phyloP scores from a whole-genome alignment of 495 filamentous ascomycete species.

The Pseudotulostoma volvatum region DNA sequence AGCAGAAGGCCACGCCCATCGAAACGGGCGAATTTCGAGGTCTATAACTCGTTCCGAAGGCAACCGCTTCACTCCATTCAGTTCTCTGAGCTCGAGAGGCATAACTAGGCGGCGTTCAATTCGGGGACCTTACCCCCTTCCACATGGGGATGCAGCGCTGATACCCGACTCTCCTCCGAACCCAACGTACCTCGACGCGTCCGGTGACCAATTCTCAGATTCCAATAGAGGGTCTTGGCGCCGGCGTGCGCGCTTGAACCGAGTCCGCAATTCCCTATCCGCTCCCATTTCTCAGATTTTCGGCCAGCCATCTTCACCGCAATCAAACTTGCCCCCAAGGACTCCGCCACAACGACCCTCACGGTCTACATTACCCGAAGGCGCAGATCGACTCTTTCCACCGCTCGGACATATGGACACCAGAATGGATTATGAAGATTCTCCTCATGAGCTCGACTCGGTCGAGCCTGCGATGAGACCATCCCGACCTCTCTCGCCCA shows the following conservation, averaged over 20 bases:
- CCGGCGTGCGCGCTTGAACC: conserved; percentile 26
- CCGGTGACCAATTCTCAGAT: conserved; percentile 14
- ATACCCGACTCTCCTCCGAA: conserved; percentile 12
- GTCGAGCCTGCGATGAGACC: conserved; percentile 19
- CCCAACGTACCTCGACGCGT: conserved; percentile 11
- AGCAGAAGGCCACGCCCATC: conserved; percentile 33
- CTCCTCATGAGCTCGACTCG: conserved; percentile 28
- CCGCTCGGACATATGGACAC: conserved; percentile 26
- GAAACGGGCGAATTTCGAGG: conserved; percentile 28
- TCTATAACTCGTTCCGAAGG: conserved; percentile 23
- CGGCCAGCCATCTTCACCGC: conserved; percentile 14
- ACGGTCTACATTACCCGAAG: conserved; percentile 9
- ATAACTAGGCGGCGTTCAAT: conserved; percentile 23
- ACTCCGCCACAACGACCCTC: conserved; percentile 11
- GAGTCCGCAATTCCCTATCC: conserved; percentile 28
- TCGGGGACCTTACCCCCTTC: conserved; percentile 23
- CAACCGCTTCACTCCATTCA: conserved; percentile 28
- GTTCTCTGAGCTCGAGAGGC: conserved; percentile 22
- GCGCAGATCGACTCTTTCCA: conserved; percentile 15
- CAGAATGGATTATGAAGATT: conserved; percentile 24
- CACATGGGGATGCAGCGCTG: conserved; percentile 18
- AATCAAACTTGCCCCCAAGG: conserved; percentile 5
- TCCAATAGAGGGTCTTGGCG: conserved; percentile 26
- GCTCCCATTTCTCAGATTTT: conserved; percentile 32
- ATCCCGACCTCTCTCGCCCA: conserved; percentile 12